These are phyloP conservation scores for Scheffersomyces stambukii DNA, from an alignment of 1,139 yeast genomes.

Conservation along the genomic window DNA sequence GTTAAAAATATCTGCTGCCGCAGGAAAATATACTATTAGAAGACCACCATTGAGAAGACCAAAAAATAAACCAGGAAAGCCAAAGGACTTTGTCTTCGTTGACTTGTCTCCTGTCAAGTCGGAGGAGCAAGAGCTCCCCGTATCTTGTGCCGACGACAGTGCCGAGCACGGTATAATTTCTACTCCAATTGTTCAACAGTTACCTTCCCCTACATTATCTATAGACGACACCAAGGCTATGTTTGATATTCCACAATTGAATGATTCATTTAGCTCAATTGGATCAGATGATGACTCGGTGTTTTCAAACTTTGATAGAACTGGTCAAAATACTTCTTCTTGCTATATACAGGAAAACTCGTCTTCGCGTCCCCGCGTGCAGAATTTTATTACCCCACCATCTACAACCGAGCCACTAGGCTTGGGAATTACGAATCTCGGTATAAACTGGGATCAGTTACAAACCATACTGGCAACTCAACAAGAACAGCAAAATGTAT, in stretches of 20 bases:
- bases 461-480: constrained; percentile 2
- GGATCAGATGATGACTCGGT: constrained; percentile 6
- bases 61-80: constrained; percentile 48
- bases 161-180: constrained; percentile 5
- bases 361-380: not conserved
- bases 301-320: constrained; percentile 4
- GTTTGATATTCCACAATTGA: not conserved
- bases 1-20: constrained; percentile 37
- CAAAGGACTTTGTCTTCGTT: constrained; percentile 51
- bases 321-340: constrained; percentile 1
- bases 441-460: constrained; percentile 10
- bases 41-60: constrained; percentile 50
- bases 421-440: constrained; percentile 23
- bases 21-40: constrained; percentile 27
- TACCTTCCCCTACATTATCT: constrained; percentile 13
- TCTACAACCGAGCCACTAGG: constrained; percentile 14
- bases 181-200: constrained; percentile 9
- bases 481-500: constrained; percentile 3
- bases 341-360: not conserved
- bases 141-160: constrained; percentile 2
- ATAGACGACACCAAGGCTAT: constrained; percentile 6
- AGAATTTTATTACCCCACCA: not conserved
- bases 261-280: constrained; percentile 4
- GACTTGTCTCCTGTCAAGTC: constrained; percentile 50
- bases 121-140: constrained; percentile 16